phyloP scores from a whole-genome alignment of 345 rosid genomes.

The Adansonia digitata region DNA sequence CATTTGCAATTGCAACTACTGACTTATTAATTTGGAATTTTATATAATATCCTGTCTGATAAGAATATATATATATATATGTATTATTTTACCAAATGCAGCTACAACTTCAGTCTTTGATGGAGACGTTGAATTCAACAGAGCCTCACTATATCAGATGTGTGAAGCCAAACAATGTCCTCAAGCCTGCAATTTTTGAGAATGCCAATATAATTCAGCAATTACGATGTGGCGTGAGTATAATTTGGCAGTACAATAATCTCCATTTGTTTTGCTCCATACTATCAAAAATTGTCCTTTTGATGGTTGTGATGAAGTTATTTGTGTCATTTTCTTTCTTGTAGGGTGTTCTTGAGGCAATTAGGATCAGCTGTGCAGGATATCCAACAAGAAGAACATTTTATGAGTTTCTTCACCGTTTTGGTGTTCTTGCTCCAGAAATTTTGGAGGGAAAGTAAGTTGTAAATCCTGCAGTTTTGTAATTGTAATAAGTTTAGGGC shows the following conservation, averaged over 20 bases:
- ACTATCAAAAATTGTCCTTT: conserved; percentile 1
- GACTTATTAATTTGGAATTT: conserved; percentile 1
- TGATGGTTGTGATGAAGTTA: conserved; percentile 12
- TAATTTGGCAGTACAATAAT: conserved; percentile 16
- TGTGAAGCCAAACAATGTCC: conserved; percentile 97
- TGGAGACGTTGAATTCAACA: conserved; percentile 93
- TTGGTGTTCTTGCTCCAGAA: conserved; percentile 67
- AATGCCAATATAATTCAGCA: conserved; percentile 89
- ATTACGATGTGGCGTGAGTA: conserved; percentile 97
- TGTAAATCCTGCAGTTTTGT: background rate
- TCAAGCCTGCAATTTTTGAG: conserved; percentile 96
- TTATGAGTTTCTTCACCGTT: conserved; percentile 71
- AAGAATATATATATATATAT: background rate
- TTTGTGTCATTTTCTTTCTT: conserved; percentile 1
- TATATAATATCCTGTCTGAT: conserved; percentile 15
- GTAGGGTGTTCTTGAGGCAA: conserved; percentile 91
- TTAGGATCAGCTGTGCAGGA: conserved; percentile 81
- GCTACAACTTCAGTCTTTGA: conserved; percentile 96
- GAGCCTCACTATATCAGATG: conserved; percentile 99
- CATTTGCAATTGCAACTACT: background rate
- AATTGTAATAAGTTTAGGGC: conserved; percentile 1
- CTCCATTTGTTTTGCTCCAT: conserved; percentile 7
- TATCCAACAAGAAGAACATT: conserved; percentile 78
- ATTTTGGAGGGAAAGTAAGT: conserved; percentile 73
- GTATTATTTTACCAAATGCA: conserved; percentile 45